Evolutionary conservation across 2,329 filamentous ascomycete genomes (phyloP).

Genomic region (Colletotrichum orchidophilum): DNA sequence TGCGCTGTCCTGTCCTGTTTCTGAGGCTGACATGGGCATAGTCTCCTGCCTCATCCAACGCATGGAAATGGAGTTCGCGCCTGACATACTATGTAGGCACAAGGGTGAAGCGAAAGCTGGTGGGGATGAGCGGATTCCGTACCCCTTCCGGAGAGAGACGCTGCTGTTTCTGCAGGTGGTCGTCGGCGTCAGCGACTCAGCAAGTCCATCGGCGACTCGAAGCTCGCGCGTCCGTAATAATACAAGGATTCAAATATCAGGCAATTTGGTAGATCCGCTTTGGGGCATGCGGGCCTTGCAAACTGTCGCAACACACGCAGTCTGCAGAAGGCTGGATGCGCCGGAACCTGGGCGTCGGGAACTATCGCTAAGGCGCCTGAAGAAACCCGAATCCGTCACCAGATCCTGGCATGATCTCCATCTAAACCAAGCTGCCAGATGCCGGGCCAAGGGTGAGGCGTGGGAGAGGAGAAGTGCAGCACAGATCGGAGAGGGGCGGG

Average conservation of each 20-base stretch:
- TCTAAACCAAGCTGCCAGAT: conserved; percentile 25
- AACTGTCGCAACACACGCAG: neutral
- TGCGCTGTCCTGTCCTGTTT: conserved; percentile 2
- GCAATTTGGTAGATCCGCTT: neutral
- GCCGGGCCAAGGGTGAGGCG: conserved; percentile 21
- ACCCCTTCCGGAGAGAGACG: neutral
- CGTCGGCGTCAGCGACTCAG: conserved; percentile 26
- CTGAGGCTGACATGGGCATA: conserved; percentile 5
- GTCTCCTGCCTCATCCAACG: conserved; percentile 13
- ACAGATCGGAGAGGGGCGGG: conserved; percentile 28
- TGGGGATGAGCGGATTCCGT: conserved; percentile 15
- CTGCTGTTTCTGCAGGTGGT: neutral
- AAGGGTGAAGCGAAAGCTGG: conserved; percentile 3
- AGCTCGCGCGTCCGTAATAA: neutral
- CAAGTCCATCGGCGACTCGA: conserved; percentile 19
- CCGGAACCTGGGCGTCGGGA: conserved; percentile 29
- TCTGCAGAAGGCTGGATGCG: neutral
- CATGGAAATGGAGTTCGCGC: conserved; percentile 5
- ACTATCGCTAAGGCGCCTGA: conserved; percentile 30
- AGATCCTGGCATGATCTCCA: conserved; percentile 33
- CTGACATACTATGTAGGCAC: neutral
- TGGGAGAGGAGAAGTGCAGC: conserved; percentile 14
- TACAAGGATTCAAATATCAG: neutral
- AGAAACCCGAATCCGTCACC: conserved; percentile 28
- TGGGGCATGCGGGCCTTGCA: neutral